A percentile compares a stretch with the other conserved stretches of the same genome.
phyloP scores from a whole-genome alignment of 139 green algal genomes.

The Chlorella sorokiniana region DNA sequence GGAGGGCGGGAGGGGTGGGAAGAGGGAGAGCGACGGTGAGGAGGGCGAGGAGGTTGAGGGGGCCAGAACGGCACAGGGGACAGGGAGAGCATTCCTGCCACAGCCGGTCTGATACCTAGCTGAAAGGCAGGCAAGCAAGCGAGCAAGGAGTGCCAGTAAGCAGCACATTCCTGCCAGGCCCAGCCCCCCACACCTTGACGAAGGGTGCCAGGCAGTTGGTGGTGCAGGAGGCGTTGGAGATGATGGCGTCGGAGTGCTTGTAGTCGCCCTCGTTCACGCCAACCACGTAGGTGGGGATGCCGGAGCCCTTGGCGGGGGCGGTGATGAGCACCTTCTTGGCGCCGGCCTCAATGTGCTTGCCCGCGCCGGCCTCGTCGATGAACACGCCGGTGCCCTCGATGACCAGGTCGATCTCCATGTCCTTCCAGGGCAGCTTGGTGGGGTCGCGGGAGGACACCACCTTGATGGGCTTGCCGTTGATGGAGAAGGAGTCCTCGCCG shows the following conservation, averaged over 20 bases:
- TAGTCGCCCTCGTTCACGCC: slow-evolving; percentile 95
- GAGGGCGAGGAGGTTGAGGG: no score
- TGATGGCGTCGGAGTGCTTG: slow-evolving; percentile 88
- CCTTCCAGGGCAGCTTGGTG: slow-evolving; percentile 92
- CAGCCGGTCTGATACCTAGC: no score
- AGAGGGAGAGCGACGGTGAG: no score
- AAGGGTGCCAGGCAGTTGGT: slow-evolving; percentile 99
- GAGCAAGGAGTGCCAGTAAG: neutral
- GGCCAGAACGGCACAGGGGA: no score
- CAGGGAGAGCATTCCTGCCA: no score
- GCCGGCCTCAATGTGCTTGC: slow-evolving; percentile 93
- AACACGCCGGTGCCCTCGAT: slow-evolving; percentile 99
- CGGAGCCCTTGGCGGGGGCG: slow-evolving; percentile 96
- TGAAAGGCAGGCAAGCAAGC: no score
- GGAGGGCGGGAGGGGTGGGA: no score
- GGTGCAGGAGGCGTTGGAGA: slow-evolving; percentile 99
- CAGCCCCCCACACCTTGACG: slow-evolving; percentile 98
- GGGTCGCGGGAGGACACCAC: slow-evolving; percentile 97
- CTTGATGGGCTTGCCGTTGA: slow-evolving; percentile 95
- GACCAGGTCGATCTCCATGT: slow-evolving; percentile 91
- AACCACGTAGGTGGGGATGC: slow-evolving; percentile 98
- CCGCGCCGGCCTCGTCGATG: slow-evolving; percentile 83
- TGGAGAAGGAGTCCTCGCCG: slow-evolving; percentile 87
- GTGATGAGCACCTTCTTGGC: slow-evolving; percentile 99
- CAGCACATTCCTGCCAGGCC: no score